Conservation (phyloP, 352 stramenopile genomes). For the Blastocystis sp. region DNA sequence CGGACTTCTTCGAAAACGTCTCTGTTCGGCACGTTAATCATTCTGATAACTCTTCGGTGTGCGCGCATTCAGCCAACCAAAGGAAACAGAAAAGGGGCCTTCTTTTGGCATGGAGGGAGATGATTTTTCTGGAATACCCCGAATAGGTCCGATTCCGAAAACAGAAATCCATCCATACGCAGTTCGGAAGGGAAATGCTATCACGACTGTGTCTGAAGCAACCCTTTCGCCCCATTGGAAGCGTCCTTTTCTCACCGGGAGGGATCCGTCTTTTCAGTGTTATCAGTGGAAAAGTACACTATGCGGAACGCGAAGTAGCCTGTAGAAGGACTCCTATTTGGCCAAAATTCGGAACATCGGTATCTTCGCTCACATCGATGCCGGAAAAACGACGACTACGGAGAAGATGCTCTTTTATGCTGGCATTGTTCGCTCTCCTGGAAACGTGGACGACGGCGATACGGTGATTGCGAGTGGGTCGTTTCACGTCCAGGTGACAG, state of each 20-base stretch:
- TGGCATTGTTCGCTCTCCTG: conserved; percentile 79
- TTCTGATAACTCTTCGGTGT: neutral
- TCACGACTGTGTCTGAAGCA: no score
- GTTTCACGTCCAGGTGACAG: conserved; percentile 60
- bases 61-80: neutral
- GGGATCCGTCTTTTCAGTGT: no score
- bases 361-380: conserved; percentile 96
- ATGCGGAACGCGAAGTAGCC: no score
- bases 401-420: conserved; percentile 96
- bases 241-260: no score
- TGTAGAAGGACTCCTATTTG: conserved; percentile 55
- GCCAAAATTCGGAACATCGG: conserved; percentile 83
- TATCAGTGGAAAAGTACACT: no score
- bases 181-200: no score
- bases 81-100: no score
- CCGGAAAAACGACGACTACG: conserved; percentile 92
- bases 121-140: neutral
- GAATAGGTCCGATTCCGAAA: neutral
- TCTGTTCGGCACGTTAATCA: neutral
- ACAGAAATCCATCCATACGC: neutral
- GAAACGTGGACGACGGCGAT: conserved; percentile 77
- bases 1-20: neutral
- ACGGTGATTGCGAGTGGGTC: conserved; percentile 61
- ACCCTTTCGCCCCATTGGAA: no score
- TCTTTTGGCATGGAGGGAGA: neutral